Base-by-base conservation (phyloP, 208 protist species). In the Acanthamoeba castellanii region DNA sequence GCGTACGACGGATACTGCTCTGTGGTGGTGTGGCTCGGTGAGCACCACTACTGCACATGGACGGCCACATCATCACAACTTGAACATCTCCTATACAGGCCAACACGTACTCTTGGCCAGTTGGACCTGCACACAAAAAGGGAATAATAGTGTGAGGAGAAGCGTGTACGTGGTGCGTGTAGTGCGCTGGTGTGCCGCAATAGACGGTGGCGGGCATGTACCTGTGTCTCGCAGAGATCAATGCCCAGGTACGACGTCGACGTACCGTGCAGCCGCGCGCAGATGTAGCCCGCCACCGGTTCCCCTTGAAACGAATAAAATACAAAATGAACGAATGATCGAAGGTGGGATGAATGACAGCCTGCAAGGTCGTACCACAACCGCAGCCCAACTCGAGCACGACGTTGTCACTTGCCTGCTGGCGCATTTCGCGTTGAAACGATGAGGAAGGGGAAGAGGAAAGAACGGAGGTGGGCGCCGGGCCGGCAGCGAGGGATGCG, bases 321-420 rank as follows among this genome's bases (percentile, higher is more conserved):
- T 11, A 0, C n/a, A 82, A 82, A 50, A 82, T 82, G 18, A 45
- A 50, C 18, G 52, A 1, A 25, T 50, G 70, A 32, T 50, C 6
- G 37, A 32, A 81, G 14, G 4, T 11, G 0, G 11, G 11, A 14
- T 37, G 25, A 30, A 74, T 37, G 32, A 37, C 47, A 18, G 66
- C 25, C 47, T 7, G 32, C 25, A 0, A 74, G 11, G 70, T 0
- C 30, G 32, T 45, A 90, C 82, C 82, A 42, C 82, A 90, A 22
- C 82, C 82, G 37, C 82, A 90, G 57, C 82, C 82, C n/a, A 90
- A 50, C 57, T 90, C 82, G 20, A 90, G 52, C 5, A 90, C 82
- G 5, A 59, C 52, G 55, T 59, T 59, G 20, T 90, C 57, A n/a
- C 32, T n/a, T 11, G 25, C n/a, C 50, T 82, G 74, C 74, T 55